Evolutionary conservation across 352 stramenopile species (phyloP), one percentile per base, ranked within the genome.

Genomic region (Globisporangium paddicum): DNA sequence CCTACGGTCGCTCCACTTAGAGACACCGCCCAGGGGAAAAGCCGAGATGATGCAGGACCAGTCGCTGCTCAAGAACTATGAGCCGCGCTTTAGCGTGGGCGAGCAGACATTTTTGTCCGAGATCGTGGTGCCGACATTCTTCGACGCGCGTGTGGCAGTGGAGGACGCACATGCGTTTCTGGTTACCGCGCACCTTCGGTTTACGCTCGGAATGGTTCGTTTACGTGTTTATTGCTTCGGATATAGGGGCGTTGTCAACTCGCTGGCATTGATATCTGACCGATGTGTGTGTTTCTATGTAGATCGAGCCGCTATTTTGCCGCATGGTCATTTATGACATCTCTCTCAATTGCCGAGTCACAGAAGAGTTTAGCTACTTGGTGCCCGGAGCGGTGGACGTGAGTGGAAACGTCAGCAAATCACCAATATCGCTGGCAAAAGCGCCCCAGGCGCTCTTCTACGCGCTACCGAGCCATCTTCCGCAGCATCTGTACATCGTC

Each of bases 231-330:
- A 13, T 30, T 5, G 25, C 19, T n/a, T 50, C 30, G 14, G n/a
- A 5, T 50, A 7, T 32, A 34, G n/a, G n/a, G n/a, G 14, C 14
- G 23, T 9, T 13, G 21, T 14, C 23, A 50, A 5, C 21, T 34
- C 5, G 11, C 44, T 50, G 6, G n/a, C 10, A 7, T 14, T 49
- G 44, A 16, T 44, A 34, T 46, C 7, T 52, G 1, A 47, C 10
- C 1, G 3, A 32, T 32, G 13, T 55, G 32, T 6, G 21, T 16
- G 45, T 30, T 19, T 19, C 10, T 19, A 5, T 47, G 32, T 25
- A 90, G 82, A 51, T 90, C 23, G 83, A 93, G 53, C 72, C 77
- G 7, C 47, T 93, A 0, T 68, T 70, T 6, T 93, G 79, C 56
- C 74, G 72, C 2, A 58, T 91, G 35, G 23, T 83, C 8, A 51